Percentiles rank a stretch among this genome's conserved stretches.
Evolutionary conservation across 1,139 yeast species (phyloP).

Genomic region (Wickerhamomyces sp.): DNA sequence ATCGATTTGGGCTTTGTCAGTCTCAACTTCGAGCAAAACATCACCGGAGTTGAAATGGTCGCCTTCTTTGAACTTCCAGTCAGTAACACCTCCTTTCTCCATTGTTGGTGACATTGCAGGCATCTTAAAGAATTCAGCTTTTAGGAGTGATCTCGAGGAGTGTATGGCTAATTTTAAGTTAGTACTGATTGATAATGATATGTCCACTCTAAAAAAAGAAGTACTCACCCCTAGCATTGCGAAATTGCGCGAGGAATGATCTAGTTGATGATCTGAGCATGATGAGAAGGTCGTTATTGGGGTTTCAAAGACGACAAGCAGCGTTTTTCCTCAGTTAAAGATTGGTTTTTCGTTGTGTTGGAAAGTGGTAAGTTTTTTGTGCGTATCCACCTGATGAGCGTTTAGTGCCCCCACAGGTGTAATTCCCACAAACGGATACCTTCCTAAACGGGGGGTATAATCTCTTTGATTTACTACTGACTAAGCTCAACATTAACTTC

Average conservation of each 20-base stretch:
- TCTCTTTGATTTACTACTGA: no score
- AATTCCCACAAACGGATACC: neutral
- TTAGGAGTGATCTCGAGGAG: conserved; percentile 17
- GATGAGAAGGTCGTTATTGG: neutral
- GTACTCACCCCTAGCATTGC: neutral
- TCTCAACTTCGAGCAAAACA: conserved; percentile 81
- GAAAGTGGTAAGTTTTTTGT: no score
- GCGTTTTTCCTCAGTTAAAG: no score
- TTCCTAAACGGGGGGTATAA: neutral
- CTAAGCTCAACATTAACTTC: no score
- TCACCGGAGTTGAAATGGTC: conserved; percentile 80
- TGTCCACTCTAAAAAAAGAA: no score
- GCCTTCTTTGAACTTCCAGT: conserved; percentile 87
- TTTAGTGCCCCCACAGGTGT: neutral
- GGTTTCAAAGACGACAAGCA: neutral
- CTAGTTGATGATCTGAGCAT: neutral
- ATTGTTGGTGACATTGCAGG: conserved; percentile 99
- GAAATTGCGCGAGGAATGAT: neutral
- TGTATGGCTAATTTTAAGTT: conserved; percentile 18
- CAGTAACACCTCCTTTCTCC: conserved; percentile 96
- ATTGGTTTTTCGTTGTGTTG: no score
- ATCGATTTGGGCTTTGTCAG: conserved; percentile 90
- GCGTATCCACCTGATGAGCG: conserved; percentile 1
- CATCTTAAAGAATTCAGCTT: conserved; percentile 71
- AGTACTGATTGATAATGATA: neutral